phyloP scores from a whole-genome alignment of 257 asterid genomes.

The Verbascum thapsus region DNA sequence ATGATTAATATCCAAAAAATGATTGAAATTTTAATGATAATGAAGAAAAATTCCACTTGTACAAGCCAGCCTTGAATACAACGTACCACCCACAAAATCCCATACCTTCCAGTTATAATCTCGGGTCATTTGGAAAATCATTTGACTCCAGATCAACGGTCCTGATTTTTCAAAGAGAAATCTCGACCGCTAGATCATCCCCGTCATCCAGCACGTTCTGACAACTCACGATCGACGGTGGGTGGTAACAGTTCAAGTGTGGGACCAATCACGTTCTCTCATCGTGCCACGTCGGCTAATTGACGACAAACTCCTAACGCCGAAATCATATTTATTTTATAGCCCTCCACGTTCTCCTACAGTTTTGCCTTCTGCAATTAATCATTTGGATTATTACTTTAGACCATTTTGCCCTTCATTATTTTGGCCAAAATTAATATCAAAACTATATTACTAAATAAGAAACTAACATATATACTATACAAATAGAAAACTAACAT shows the following conservation, averaged over 20 bases:
- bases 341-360: constrained; percentile 61
- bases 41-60: constrained; percentile 29
- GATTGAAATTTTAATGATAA: constrained; percentile 8
- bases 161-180: constrained; percentile 2
- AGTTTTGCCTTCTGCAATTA: constrained; percentile 27
- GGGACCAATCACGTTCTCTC: constrained; percentile 65
- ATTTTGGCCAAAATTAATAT: not conserved
- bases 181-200: constrained; percentile 35
- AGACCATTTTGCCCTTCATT: constrained; percentile 42
- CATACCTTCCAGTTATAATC: constrained; percentile 32
- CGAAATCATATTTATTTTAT: constrained; percentile 22
- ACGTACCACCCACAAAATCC: constrained; percentile 51
- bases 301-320: constrained; percentile 37
- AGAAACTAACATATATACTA: no score
- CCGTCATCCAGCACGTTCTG: constrained; percentile 37
- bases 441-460: not conserved
- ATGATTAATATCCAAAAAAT: not conserved
- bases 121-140: constrained; percentile 29
- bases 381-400: not conserved
- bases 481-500: no score
- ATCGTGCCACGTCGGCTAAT: constrained; percentile 57
- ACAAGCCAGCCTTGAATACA: constrained; percentile 43
- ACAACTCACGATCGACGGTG: constrained; percentile 57
- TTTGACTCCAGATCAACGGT: constrained; percentile 40
- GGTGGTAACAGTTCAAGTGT: constrained; percentile 51